Evolutionary conservation across 306 rosid genomes (phyloP).

Genomic region (Acacia confusa): DNA sequence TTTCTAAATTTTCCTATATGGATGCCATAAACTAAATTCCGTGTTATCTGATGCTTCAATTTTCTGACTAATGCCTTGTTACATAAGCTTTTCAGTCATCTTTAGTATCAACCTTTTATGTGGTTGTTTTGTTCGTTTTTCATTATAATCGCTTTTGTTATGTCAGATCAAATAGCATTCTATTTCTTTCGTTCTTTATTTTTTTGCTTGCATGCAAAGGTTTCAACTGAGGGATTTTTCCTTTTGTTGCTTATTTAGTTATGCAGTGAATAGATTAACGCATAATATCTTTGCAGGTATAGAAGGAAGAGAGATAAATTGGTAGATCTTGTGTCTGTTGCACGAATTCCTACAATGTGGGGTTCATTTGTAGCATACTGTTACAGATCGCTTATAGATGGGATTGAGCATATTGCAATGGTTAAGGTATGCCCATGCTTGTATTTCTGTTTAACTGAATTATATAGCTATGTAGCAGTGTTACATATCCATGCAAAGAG

Average conservation of each 20-base stretch:
- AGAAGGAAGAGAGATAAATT: slow-evolving; percentile 90
- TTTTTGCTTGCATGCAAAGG: not conserved
- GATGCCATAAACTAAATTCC: not conserved
- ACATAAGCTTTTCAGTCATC: not conserved
- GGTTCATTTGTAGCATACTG: slow-evolving; percentile 84
- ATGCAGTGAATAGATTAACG: slow-evolving; percentile 14
- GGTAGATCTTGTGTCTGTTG: slow-evolving; percentile 63
- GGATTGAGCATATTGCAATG: slow-evolving; percentile 96
- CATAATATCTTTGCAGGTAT: slow-evolving; percentile 55
- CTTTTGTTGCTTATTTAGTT: slow-evolving; percentile 24
- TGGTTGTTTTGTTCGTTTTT: not conserved
- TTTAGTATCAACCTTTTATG: not conserved
- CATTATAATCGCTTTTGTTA: not conserved
- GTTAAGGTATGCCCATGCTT: slow-evolving; percentile 69
- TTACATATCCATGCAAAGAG: not conserved
- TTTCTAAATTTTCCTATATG: slow-evolving; percentile 9
- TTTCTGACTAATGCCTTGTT: slow-evolving; percentile 8
- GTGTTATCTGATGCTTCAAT: not conserved
- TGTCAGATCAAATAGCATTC: not conserved
- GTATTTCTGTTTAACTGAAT: slow-evolving; percentile 17
- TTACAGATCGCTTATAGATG: slow-evolving; percentile 77
- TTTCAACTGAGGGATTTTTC: slow-evolving; percentile 8
- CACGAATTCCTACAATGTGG: slow-evolving; percentile 90
- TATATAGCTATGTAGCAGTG: not conserved
- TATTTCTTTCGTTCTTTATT: slow-evolving; percentile 28